Conservation (phyloP, 345 rosid genomes). For the Lagerstroemia speciosa region DNA sequence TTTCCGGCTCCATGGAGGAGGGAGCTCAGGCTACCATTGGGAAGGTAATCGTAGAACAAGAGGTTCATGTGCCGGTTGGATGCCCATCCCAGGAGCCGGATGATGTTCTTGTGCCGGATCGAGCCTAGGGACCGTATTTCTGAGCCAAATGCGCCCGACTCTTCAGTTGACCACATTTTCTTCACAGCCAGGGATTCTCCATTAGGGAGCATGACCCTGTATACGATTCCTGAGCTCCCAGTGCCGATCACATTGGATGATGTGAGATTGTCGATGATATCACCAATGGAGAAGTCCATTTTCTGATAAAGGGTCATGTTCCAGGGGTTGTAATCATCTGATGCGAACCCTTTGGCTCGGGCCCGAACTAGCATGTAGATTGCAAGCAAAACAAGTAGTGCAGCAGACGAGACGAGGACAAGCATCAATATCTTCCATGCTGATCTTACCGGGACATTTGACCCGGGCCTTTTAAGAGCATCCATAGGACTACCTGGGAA, state of each 20-base stretch:
- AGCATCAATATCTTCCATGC: conserved; percentile 49
- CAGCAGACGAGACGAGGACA: conserved; percentile 66
- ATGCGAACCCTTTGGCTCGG: conserved; percentile 20
- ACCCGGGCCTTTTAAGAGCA: conserved; percentile 29
- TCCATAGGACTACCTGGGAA: conserved; percentile 29
- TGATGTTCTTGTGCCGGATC: conserved; percentile 73
- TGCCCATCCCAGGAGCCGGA: conserved; percentile 83
- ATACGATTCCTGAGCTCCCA: conserved; percentile 93
- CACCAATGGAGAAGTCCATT: conserved; percentile 69
- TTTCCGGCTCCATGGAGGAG: conserved; percentile 81
- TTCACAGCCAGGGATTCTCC: conserved; percentile 85
- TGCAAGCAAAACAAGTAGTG: conserved; percentile 50
- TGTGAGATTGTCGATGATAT: conserved; percentile 46
- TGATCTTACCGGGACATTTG: conserved; percentile 25
- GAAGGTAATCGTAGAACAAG: conserved; percentile 90
- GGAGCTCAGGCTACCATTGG: conserved; percentile 86
- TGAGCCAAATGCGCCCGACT: conserved; percentile 71
- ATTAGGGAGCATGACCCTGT: conserved; percentile 52
- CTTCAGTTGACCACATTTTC: conserved; percentile 87
- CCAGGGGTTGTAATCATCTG: conserved; percentile 45
- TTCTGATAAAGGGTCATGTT: conserved; percentile 79
- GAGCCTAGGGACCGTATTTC: conserved; percentile 81
- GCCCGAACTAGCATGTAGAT: conserved; percentile 52
- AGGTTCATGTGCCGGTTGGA: conserved; percentile 67
- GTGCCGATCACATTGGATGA: conserved; percentile 87